These are phyloP conservation scores for Nitzschia sp. DNA, from an alignment of 108 stramenopile species.

Conservation along the genomic window DNA sequence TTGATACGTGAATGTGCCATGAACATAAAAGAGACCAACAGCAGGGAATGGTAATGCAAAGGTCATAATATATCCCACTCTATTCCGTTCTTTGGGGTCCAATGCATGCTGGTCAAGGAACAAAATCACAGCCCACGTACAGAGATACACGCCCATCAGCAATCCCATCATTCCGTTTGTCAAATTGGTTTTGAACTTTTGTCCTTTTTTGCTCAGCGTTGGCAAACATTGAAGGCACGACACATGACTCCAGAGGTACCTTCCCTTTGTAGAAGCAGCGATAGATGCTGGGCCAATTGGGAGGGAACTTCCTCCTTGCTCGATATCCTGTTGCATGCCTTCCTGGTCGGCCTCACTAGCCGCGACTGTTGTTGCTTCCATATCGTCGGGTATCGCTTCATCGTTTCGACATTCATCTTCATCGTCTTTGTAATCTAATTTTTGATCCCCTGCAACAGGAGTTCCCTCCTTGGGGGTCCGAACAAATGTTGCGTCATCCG, in stretches of 20 bases:
- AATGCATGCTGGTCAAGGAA: neutral
- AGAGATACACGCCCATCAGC: neutral
- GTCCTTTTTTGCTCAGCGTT: neutral
- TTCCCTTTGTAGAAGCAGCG: neutral
- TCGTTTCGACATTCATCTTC: neutral
- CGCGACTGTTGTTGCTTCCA: neutral
- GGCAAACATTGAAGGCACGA: neutral
- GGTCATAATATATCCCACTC: neutral
- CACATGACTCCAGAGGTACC: neutral
- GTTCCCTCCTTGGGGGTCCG: slow-evolving; percentile 26
- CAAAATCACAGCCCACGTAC: neutral
- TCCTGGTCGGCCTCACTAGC: neutral
- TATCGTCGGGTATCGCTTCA: neutral
- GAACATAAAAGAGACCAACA: neutral
- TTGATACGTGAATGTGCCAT: neutral
- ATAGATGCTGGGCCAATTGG: neutral
- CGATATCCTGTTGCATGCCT: neutral
- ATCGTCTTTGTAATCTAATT: neutral
- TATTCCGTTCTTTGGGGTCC: neutral
- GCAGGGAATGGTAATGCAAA: neutral
- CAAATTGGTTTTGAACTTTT: neutral
- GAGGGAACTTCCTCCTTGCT: neutral
- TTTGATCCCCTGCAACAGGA: neutral
- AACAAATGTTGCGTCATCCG: slow-evolving; percentile 32
- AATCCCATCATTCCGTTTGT: neutral